Evolutionary conservation across 768 basidiomycete species (phyloP).

Genomic region (Pleurotus cornucopiae): DNA sequence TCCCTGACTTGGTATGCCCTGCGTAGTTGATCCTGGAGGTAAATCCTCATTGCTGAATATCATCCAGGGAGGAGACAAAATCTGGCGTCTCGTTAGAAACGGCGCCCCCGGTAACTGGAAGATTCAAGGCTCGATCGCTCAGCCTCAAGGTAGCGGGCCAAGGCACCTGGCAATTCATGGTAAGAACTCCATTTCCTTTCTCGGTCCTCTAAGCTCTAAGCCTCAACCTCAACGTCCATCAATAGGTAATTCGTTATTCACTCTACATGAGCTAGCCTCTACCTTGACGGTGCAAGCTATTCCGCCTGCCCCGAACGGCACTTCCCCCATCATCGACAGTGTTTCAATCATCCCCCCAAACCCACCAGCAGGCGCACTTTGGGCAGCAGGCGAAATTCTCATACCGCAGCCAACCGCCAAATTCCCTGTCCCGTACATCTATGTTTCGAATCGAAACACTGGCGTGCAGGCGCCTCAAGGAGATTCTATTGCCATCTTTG

Average conservation of each 20-base stretch:
- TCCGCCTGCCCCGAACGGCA: constrained; percentile 46
- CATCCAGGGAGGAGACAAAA: constrained; percentile 57
- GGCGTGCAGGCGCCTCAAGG: constrained; percentile 43
- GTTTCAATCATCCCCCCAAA: constrained; percentile 45
- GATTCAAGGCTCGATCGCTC: constrained; percentile 59
- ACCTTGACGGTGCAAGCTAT: constrained; percentile 57
- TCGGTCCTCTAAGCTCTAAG: not conserved
- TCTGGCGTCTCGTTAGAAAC: constrained; percentile 57
- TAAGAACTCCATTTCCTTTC: constrained; percentile 10
- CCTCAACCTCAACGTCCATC: not conserved
- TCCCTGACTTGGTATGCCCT: constrained; percentile 57
- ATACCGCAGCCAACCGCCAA: constrained; percentile 41
- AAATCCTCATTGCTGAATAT: constrained; percentile 5
- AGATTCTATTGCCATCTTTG: constrained; percentile 63
- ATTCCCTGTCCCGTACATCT: constrained; percentile 55
- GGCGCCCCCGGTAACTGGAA: constrained; percentile 38
- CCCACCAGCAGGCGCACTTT: constrained; percentile 33
- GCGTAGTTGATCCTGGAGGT: not conserved
- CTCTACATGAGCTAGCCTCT: constrained; percentile 51
- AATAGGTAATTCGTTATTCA: constrained; percentile 38
- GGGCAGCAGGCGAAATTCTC: constrained; percentile 61
- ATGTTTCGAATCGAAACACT: constrained; percentile 65
- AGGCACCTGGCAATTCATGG: constrained; percentile 40
- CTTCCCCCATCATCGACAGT: constrained; percentile 42
- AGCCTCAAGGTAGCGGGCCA: constrained; percentile 63